phyloP scores from a whole-genome alignment of 306 rosid species.

The Quercus robur region DNA sequence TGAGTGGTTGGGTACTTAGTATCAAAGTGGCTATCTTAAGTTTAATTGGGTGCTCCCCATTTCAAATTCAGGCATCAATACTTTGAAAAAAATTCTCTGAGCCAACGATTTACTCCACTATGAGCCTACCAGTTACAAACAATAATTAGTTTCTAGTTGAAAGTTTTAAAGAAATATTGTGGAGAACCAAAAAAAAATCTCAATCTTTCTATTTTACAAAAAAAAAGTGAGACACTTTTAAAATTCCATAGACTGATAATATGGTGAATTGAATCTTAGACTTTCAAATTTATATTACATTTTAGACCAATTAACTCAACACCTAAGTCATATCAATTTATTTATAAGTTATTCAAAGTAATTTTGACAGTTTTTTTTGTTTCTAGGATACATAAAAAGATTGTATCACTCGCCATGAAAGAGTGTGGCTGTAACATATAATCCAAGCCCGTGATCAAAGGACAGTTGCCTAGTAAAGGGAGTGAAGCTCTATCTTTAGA shows the following conservation, averaged over 20 bases:
- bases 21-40: accelerated
- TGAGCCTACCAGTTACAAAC: accelerated
- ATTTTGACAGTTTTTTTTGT: no score
- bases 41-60: accelerated
- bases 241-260: no score
- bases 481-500: constrained; percentile 15
- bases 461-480: constrained; percentile 23
- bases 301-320: no score
- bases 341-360: no score
- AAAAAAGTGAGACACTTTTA: no score
- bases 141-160: accelerated
- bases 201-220: no score
- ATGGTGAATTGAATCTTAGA: no score
- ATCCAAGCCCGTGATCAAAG: constrained; percentile 37
- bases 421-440: constrained; percentile 3
- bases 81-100: no score
- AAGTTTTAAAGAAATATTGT: accelerated
- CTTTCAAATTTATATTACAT: no score
- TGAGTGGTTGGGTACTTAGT: accelerated
- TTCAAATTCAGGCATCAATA: no score
- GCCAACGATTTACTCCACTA: accelerated
- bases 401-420: not conserved
- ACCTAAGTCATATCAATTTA: no score
- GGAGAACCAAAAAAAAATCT: no score
- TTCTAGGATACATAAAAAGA: not conserved